Evolutionary conservation across 2,329 filamentous ascomycete genomes (phyloP).

Genomic region (Tolypocladium cylindrosporum): DNA sequence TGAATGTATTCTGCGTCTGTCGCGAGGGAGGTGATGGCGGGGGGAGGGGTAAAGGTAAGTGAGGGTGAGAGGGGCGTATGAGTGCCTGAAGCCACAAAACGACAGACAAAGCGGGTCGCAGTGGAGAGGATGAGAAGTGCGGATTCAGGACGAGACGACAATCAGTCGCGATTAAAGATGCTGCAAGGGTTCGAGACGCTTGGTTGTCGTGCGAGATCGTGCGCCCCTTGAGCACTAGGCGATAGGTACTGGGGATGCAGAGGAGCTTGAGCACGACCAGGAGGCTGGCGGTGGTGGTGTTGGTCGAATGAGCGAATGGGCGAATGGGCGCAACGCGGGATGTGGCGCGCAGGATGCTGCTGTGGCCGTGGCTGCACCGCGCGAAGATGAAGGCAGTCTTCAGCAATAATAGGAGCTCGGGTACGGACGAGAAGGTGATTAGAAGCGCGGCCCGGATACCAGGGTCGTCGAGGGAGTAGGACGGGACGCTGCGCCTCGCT

Average conservation of each 20-base stretch:
- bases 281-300: not conserved
- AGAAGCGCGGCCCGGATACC: not conserved
- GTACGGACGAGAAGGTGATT: not conserved
- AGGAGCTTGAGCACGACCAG: not conserved
- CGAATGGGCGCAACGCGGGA: not conserved
- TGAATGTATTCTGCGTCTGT: not conserved
- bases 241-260: not conserved
- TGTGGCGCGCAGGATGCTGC: not conserved
- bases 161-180: not conserved
- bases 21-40: not conserved
- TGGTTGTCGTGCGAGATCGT: not conserved
- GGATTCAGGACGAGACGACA: not conserved
- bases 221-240: not conserved
- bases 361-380: not conserved
- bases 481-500: not conserved
- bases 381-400: not conserved
- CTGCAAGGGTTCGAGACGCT: not conserved
- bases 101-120: constrained; percentile 1
- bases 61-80: not conserved
- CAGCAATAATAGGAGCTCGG: not conserved
- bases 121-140: constrained; percentile 1
- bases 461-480: not conserved
- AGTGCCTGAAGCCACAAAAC: not conserved
- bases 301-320: not conserved
- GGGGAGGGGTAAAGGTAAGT: not conserved